Evolutionary conservation across 768 basidiomycete species (phyloP), one percentile per base, ranked within the genome.

Genomic region (Boletus pseudopeckii): DNA sequence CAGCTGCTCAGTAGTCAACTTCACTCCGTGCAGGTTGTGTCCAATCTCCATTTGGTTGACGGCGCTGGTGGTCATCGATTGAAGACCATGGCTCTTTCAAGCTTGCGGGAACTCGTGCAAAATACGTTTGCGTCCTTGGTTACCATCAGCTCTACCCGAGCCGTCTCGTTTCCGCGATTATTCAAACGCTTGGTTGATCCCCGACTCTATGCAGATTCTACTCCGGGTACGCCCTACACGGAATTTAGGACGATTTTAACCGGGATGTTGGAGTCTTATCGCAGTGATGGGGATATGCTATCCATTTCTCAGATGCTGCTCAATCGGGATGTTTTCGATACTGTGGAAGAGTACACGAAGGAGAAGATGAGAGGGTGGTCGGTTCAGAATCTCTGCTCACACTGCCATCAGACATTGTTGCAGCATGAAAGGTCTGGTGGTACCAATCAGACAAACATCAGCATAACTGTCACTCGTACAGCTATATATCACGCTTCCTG

Each of bases 191-290:
- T 98, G 5, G 91, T 98, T 38, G 86, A 92, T 59, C 81, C 86
- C 2, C 77, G 84, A 5, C 75, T 84, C 2, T 69, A 75, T 28
- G 69, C 76, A 14, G 66, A 73, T 20, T 73, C 81, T 4, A 74
- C 83, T 1, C 75, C 78, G 22, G 79, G 83, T 33, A 82, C 84
- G 13, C 82, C 85, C 26, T 98, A 98, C 71, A 84, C 86, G 20
- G 95, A 98, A 71, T 96, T 98, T 71, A 81, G 92, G 42, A 81
- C 83, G 11, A 94, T 99, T 55, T 76, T 99, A 30, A 86, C 85
- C 1, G 89, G 92, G n/a, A 99, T 98, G 92, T 72, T 98, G 62
- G 93, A 96, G 64, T 88, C 92, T 2, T 98, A 98, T 72, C 84
- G 88, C 37, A 84, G 88, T 4, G 95, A 99, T 58, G 91, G 90